phyloP scores from a whole-genome alignment of 192 early-diverging fungal species.

The Coemansia sp. region DNA sequence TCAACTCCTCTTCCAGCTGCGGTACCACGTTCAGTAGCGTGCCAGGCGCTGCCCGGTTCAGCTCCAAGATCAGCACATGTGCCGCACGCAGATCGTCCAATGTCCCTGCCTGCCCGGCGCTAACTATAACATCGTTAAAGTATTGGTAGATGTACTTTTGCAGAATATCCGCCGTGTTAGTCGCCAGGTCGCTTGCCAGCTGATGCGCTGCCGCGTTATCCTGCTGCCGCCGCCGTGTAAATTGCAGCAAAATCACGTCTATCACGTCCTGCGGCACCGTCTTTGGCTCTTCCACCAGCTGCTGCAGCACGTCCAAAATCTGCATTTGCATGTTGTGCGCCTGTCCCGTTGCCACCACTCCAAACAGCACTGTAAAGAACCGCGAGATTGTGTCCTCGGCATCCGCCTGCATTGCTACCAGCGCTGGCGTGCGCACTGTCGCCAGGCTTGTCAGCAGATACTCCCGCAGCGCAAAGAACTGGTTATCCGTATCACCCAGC shows the following conservation, averaged over 20 bases:
- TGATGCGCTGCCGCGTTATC: constrained; percentile 67
- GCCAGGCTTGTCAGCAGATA: constrained; percentile 89
- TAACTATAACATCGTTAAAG: constrained; percentile 81
- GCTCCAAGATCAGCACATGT: constrained; percentile 79
- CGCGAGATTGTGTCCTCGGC: constrained; percentile 72
- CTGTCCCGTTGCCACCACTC: constrained; percentile 64
- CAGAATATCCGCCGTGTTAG: constrained; percentile 68
- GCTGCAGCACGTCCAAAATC: constrained; percentile 79
- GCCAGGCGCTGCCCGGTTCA: constrained; percentile 71
- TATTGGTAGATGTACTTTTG: constrained; percentile 94
- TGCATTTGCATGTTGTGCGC: constrained; percentile 76
- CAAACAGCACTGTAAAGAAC: constrained; percentile 74
- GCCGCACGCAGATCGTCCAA: constrained; percentile 62
- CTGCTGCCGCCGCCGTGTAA: constrained; percentile 69
- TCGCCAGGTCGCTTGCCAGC: constrained; percentile 83
- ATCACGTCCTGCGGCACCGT: constrained; percentile 76
- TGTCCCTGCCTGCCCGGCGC: constrained; percentile 50
- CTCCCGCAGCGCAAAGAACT: constrained; percentile 72
- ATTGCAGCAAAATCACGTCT: constrained; percentile 79
- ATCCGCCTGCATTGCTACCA: constrained; percentile 77
- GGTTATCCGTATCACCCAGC: constrained; percentile 58
- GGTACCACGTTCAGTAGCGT: constrained; percentile 90
- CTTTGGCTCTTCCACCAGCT: constrained; percentile 74
- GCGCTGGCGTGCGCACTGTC: constrained; percentile 76
- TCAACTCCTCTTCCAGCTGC: constrained; percentile 88